A percentile compares a stretch with the other conserved stretches of the same genome.
Conservation (phyloP, 1,284 basidiomycete genomes). For the Austroboletus novae-zelandiae region DNA sequence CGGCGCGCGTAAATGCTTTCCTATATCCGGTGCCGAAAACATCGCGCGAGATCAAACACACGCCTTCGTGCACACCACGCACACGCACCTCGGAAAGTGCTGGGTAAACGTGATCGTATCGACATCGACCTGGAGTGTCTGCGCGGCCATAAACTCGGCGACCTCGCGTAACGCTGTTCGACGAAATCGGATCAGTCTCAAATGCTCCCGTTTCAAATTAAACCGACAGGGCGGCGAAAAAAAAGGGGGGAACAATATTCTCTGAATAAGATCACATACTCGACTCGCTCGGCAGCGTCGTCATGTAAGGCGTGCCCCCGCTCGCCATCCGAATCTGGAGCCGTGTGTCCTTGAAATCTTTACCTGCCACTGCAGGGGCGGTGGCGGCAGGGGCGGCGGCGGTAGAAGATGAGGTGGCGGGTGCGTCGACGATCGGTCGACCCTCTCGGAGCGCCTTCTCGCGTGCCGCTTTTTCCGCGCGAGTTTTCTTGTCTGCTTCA, state of each 20-base stretch:
- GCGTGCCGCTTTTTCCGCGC: conserved; percentile 82
- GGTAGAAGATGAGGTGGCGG: neutral
- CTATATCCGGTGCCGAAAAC: conserved; percentile 24
- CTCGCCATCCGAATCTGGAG: conserved; percentile 81
- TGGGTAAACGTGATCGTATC: conserved; percentile 75
- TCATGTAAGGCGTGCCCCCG: conserved; percentile 78
- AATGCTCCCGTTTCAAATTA: neutral
- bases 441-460: conserved; percentile 90
- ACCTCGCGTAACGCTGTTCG: conserved; percentile 72
- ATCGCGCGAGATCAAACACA: too few species aligned
- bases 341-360: conserved; percentile 80
- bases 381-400: conserved; percentile 35
- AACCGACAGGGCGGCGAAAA: neutral
- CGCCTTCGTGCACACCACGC: neutral
- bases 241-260: neutral
- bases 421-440: conserved; percentile 40
- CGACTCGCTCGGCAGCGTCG: conserved; percentile 75
- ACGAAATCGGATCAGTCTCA: neutral
- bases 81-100: conserved; percentile 80
- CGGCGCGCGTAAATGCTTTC: conserved; percentile 62
- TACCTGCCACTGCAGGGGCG: conserved; percentile 48
- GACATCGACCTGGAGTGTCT: conserved; percentile 66
- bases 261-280: conserved; percentile 47
- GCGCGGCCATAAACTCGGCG: conserved; percentile 81
- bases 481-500: conserved; percentile 85